Conservation (phyloP, 2,329 filamentous ascomycete genomes). For the Davidsoniella eucalypti region DNA sequence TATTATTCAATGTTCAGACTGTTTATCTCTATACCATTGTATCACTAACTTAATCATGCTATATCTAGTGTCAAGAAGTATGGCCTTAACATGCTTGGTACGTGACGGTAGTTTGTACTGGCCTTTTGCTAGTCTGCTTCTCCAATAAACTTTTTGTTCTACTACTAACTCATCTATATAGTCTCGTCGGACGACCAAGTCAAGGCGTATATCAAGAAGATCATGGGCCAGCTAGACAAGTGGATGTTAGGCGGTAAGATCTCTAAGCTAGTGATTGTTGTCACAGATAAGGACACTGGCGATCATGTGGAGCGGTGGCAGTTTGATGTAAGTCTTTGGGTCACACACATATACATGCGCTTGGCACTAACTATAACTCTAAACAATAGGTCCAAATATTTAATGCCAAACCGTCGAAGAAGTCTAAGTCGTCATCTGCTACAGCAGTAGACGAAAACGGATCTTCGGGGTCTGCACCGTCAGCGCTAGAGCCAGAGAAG, state of each 20-base stretch:
- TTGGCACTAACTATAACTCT: conserved; percentile 4
- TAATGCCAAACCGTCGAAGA: conserved; percentile 23
- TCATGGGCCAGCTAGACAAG: conserved; percentile 92
- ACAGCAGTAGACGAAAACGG: conserved; percentile 47
- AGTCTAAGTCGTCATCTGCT: conserved; percentile 26
- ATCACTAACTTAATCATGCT: not conserved
- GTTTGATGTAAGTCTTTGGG: conserved; percentile 53
- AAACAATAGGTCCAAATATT: conserved; percentile 24
- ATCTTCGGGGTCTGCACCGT: conserved; percentile 14
- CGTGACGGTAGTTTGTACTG: conserved; percentile 15
- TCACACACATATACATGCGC: conserved; percentile 5
- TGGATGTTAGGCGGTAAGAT: conserved; percentile 98
- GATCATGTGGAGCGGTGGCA: conserved; percentile 96
- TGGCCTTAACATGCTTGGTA: conserved; percentile 90
- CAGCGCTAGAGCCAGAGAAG: conserved; percentile 43
- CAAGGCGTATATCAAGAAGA: conserved; percentile 97
- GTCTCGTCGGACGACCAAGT: conserved; percentile 96
- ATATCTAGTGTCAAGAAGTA: conserved; percentile 73
- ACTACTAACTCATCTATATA: conserved; percentile 18
- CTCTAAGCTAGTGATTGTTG: conserved; percentile 88
- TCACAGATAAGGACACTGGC: conserved; percentile 92
- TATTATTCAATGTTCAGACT: conserved; percentile 10
- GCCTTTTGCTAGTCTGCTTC: too few relatives aligned
- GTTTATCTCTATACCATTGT: not conserved
- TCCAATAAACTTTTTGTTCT: not conserved